Evolutionary conservation across 1,284 basidiomycete species (phyloP), one percentile per base, ranked within the genome.

Genomic region (Porodaedalea pini): DNA sequence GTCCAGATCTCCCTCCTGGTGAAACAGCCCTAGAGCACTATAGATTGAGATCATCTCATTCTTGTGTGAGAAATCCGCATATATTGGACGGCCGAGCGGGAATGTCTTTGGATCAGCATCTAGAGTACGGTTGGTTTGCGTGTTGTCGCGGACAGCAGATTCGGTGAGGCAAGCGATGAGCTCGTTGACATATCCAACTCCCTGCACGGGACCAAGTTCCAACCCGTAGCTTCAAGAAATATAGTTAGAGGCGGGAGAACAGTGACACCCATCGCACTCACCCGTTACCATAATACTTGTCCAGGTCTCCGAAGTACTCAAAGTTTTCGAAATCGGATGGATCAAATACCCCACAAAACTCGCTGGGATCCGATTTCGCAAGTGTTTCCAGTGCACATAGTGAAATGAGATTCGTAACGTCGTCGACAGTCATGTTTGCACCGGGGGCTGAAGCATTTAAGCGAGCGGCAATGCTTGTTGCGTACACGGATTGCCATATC

Each of bases 161-260:
- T 77, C 75, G 0, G 83, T 88, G 29, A 94, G 76, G n/a, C 92
- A 81, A 0, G 90, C 88, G 17, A 94, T 72, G 36, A 94, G 81
- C 69, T 94, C 92, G 68, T 92, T 92, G 64, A 90, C 73, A 67
- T 87, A 94, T 3, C 91, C 91, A 4, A 92, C 86, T 43, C 88
- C 88, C 69, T 90, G 88, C 1, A 90, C 82, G 2, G 75, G 82
- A 0, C 89, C 90, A 2, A 89, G 75, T 0, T 70, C 63, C 62
- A 83, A 80, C 4, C 88, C 88, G 62, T 88, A 83, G 19, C 86
- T 88, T 56, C 32, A 7, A 29, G 4, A 25, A 39, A 17, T 31
- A 48, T 10, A 51, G 47, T 27, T 21, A 58, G 17, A 37, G 31
- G 34, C 15, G 17, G 4, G 34, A 29, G 3, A 37, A 11, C 25